Conservation (phyloP, 495 filamentous ascomycete species). For the Neurospora tetrasperma region DNA sequence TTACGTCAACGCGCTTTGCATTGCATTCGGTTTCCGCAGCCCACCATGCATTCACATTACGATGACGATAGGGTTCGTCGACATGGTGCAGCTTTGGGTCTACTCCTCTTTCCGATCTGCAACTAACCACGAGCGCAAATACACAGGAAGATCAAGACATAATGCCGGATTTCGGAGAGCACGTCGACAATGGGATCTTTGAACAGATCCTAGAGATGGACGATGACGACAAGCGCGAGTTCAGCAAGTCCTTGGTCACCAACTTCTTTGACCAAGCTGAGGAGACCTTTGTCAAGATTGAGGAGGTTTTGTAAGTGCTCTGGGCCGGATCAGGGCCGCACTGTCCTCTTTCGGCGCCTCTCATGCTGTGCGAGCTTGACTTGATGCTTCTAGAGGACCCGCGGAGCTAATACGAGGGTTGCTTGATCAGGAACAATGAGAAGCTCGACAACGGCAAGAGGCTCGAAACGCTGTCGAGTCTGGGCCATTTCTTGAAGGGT, state of each 20-base stretch:
- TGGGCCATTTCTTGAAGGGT: slow-evolving; percentile 95
- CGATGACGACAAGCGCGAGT: slow-evolving; percentile 70
- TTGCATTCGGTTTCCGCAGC: not conserved
- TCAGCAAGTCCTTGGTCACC: slow-evolving; percentile 73
- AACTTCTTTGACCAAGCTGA: slow-evolving; percentile 91
- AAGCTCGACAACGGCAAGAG: slow-evolving; percentile 28
- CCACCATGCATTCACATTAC: slow-evolving; percentile 1
- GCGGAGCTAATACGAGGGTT: slow-evolving; percentile 10
- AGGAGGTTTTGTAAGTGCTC: slow-evolving; percentile 61
- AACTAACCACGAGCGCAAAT: slow-evolving; percentile 5
- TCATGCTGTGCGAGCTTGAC: not conserved
- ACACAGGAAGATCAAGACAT: slow-evolving; percentile 17
- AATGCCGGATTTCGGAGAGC: slow-evolving; percentile 47
- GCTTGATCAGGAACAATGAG: slow-evolving; percentile 38
- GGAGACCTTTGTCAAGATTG: slow-evolving; percentile 79
- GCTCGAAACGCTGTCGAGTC: slow-evolving; percentile 60
- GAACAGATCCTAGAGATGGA: slow-evolving; percentile 97
- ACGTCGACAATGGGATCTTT: slow-evolving; percentile 71
- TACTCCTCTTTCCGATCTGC: not conserved
- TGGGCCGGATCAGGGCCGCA: not conserved
- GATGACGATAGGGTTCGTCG: slow-evolving; percentile 18
- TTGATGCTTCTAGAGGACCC: not conserved
- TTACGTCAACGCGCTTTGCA: not conserved
- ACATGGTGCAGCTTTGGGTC: not conserved
- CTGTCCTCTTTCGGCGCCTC: not conserved